Evolutionary conservation across 306 rosid species (phyloP), one percentile per base, ranked within the genome.

Genomic region (Cucurbita pepo): DNA sequence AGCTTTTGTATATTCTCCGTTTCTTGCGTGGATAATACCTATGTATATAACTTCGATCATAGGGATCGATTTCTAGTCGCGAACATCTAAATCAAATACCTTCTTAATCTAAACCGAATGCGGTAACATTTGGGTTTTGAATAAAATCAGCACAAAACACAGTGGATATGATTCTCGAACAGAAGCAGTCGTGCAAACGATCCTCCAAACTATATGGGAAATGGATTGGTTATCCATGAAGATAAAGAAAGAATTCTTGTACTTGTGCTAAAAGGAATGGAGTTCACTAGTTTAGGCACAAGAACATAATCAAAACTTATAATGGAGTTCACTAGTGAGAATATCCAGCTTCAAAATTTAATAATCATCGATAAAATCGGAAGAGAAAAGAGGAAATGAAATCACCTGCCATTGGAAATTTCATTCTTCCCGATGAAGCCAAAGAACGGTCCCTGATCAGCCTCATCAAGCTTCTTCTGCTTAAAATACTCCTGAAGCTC

Each of bases 341-440:
- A 3, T 13, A 22, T 67, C 72, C 0, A 34, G 11, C 44, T 19
- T 12, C 56, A 45, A 66, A 44, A 3, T 21, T 12, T 3, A 47
- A 40, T 10, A 36, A 37, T 5, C 21, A 36, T 66, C 50, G 7
- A 8, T 0, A 41, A 47, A 45, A 56, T 6, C 5, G 9, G 3
- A 15, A 21, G 1, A 10, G 9, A 22, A 14, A 22, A 11, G n/a
- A 38, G 69, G 16, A 69, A 70, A 22, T 25, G 37, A n/a, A 10
- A 25, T 51, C 38, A 94, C 98, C 98, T 94, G 66, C 98, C 98
- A 81, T 94, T 94, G 69, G 57, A 56, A 73, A 94, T 89, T 80
- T 94, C 98, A 78, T 90, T 94, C 84, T 85, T 90, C 50, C 86
- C 97, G 76, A 94, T 77, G 79, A 86, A 94, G 30, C 98, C 98